These are phyloP conservation scores for Trypanosoma melophagium DNA, from an alignment of 208 protist species.

Conservation along the genomic window DNA sequence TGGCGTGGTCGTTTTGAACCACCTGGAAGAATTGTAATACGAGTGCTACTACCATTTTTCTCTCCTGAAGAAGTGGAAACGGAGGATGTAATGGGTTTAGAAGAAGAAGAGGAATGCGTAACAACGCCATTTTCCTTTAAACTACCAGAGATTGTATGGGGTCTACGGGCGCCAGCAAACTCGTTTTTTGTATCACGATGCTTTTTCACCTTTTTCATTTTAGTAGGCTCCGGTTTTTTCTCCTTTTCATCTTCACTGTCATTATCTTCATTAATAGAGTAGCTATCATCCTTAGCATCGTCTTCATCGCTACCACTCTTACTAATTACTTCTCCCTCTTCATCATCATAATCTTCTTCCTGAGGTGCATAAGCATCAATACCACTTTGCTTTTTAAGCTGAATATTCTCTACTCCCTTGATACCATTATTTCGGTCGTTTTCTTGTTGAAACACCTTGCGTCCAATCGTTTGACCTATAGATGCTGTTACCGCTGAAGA, in stretches of 20 bases:
- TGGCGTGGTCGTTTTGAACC: conserved; percentile 13
- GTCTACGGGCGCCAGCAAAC: conserved; percentile 33
- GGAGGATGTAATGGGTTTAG: not conserved
- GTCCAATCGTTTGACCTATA: conserved; percentile 2
- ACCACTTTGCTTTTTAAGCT: conserved; percentile 43
- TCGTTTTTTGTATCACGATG: conserved; percentile 4
- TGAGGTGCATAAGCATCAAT: conserved; percentile 32
- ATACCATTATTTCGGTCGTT: not conserved
- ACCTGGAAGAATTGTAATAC: conserved; percentile 33
- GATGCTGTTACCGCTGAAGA: not conserved
- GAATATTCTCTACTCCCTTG: conserved; percentile 49
- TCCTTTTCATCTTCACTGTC: not conserved
- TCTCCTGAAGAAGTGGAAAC: too few species aligned
- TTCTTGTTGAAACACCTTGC: conserved; percentile 7
- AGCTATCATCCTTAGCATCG: not conserved
- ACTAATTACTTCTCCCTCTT: not conserved
- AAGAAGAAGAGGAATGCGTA: not conserved
- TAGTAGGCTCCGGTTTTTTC: not conserved
- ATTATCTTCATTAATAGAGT: not conserved
- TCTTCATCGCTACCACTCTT: conserved; percentile 13
- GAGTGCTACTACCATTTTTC: conserved; percentile 21
- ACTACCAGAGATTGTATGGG: not conserved
- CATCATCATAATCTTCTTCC: not conserved
- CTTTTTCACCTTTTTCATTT: not conserved
- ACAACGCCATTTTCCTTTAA: not conserved